A percentile compares a stretch with the other conserved stretches of the same genome.
These are phyloP conservation scores for Sclerotinia trifoliorum DNA, from an alignment of 2,329 filamentous ascomycete species.

Conservation along the genomic window DNA sequence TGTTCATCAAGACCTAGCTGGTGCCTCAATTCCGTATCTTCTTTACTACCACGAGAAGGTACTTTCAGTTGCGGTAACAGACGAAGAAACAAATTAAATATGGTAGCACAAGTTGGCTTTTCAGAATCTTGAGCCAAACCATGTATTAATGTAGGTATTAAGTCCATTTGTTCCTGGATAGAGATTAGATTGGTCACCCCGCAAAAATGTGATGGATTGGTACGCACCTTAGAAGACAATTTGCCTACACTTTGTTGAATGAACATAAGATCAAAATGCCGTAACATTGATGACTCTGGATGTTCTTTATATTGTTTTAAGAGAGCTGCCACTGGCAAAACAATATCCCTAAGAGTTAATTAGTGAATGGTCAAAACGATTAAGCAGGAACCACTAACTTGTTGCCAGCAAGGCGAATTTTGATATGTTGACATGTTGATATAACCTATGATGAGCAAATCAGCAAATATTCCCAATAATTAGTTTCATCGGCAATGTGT, in stretches of 20 bases:
- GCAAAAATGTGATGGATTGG: neutral
- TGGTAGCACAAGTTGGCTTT: conserved; percentile 55
- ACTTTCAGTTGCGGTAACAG: conserved; percentile 69
- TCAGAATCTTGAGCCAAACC: conserved; percentile 62
- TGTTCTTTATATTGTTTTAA: conserved; percentile 85
- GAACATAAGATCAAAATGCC: conserved; percentile 85
- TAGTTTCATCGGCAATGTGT: neutral
- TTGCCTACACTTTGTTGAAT: conserved; percentile 78
- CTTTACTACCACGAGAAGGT: conserved; percentile 73
- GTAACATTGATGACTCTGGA: conserved; percentile 67
- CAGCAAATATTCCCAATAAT: neutral
- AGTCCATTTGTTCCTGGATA: conserved; percentile 60
- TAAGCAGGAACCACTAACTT: conserved; percentile 32
- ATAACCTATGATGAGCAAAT: conserved; percentile 51
- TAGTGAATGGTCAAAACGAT: conserved; percentile 14
- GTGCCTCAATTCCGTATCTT: conserved; percentile 68
- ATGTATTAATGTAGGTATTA: conserved; percentile 69
- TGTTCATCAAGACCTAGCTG: conserved; percentile 63
- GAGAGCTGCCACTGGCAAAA: conserved; percentile 80
- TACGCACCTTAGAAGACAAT: conserved; percentile 50
- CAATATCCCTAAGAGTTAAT: conserved; percentile 48
- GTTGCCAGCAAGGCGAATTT: conserved; percentile 48
- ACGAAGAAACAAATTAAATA: conserved; percentile 82
- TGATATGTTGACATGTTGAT: conserved; percentile 69
- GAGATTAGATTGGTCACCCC: neutral